phyloP scores from a whole-genome alignment of 192 early-diverging fungal genomes.

The Podila epicladia region DNA sequence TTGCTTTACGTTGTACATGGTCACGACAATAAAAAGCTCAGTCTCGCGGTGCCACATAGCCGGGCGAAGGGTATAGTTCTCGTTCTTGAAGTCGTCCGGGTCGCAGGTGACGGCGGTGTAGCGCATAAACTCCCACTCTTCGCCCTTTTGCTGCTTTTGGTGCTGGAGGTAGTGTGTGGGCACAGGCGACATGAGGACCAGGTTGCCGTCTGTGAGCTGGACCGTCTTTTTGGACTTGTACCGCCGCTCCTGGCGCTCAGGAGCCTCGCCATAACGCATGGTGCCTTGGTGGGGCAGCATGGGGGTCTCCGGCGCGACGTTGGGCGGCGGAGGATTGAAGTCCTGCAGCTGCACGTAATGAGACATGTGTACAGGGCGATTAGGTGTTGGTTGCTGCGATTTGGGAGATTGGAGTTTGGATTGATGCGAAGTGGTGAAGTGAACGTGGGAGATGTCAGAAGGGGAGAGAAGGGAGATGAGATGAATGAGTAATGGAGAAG shows the following conservation, averaged over 20 bases:
- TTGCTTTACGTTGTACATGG: slow-evolving; percentile 74
- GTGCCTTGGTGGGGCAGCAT: slow-evolving; percentile 14
- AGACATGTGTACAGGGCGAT: slow-evolving; percentile 16
- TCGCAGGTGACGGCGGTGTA: slow-evolving; percentile 80
- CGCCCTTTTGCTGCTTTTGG: slow-evolving; percentile 57
- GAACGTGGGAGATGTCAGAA: background rate
- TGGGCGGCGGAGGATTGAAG: slow-evolving; percentile 9
- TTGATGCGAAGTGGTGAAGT: background rate
- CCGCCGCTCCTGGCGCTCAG: slow-evolving; percentile 56
- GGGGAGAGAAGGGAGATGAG: background rate
- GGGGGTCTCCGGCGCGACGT: slow-evolving; percentile 18
- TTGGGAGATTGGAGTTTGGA: background rate
- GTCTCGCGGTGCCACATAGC: slow-evolving; percentile 64
- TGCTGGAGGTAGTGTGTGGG: slow-evolving; percentile 65
- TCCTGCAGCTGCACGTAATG: slow-evolving; percentile 46
- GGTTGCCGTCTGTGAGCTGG: slow-evolving; percentile 70
- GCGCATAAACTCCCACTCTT: slow-evolving; percentile 78
- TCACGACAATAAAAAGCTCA: slow-evolving; percentile 76
- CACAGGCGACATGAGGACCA: slow-evolving; percentile 76
- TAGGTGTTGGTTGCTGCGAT: background rate
- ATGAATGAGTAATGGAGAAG: background rate
- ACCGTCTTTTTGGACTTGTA: slow-evolving; percentile 63
- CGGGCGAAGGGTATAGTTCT: slow-evolving; percentile 69
- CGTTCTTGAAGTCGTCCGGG: slow-evolving; percentile 68
- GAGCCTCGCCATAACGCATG: slow-evolving; percentile 47